These are phyloP conservation scores for Trichothecium roseum DNA, from an alignment of 2,329 filamentous ascomycete species.

Conservation along the genomic window DNA sequence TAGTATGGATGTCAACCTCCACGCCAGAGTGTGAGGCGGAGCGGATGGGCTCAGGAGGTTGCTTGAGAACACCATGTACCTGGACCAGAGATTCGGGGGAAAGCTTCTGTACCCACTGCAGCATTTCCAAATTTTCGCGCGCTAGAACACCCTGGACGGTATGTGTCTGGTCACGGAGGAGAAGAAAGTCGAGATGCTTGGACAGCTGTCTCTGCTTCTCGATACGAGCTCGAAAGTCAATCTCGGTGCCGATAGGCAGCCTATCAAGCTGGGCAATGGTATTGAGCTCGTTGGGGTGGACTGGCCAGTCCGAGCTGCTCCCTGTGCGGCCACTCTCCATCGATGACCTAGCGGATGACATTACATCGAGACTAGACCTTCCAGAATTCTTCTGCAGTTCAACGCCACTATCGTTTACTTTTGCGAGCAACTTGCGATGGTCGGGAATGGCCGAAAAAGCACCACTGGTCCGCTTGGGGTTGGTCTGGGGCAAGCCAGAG, in stretches of 20 bases:
- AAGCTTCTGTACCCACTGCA: conserved; percentile 80
- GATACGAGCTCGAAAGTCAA: conserved; percentile 30
- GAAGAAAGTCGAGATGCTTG: conserved; percentile 71
- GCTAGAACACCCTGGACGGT: conserved; percentile 76
- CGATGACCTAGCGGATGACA: conserved; percentile 5
- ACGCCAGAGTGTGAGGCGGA: conserved; percentile 66
- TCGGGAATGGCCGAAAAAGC: conserved; percentile 1
- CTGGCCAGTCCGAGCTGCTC: conserved; percentile 25
- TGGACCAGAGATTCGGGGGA: conserved; percentile 69
- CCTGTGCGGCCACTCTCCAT: conserved; percentile 24
- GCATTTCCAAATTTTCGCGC: conserved; percentile 52
- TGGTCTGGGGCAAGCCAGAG: conserved; percentile 2
- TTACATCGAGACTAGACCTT: conserved; percentile 18
- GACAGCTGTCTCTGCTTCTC: conserved; percentile 69
- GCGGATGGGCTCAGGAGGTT: conserved; percentile 63
- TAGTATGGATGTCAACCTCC: conserved; percentile 57
- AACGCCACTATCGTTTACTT: conserved; percentile 21
- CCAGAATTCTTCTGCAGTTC: conserved; percentile 16
- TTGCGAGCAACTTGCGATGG: conserved; percentile 11
- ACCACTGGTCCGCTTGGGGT: conserved; percentile 2
- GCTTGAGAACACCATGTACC: conserved; percentile 62
- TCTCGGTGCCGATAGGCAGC: conserved; percentile 25
- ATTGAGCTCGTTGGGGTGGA: conserved; percentile 28
- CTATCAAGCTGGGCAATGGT: conserved; percentile 24
- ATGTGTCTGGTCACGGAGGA: conserved; percentile 73